Evolutionary conservation across 2,329 filamentous ascomycete genomes (phyloP).

Genomic region (Lasiodiplodia sp.): DNA sequence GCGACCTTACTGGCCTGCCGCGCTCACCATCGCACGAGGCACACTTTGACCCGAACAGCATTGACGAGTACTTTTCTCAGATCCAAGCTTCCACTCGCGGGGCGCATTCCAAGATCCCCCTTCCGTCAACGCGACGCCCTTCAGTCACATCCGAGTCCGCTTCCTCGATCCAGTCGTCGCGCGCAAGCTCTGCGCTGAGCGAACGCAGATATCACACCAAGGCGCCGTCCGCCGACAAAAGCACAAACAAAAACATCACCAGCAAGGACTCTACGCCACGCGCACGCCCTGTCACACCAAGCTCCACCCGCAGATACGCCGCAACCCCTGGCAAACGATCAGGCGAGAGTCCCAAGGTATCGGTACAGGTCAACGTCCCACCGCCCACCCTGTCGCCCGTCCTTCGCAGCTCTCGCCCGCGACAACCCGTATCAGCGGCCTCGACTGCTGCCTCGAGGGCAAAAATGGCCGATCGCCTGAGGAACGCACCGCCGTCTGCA

Average conservation of each 20-base stretch:
- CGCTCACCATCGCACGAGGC: constrained; percentile 22
- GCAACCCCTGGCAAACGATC: constrained; percentile 16
- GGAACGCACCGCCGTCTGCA: constrained; percentile 11
- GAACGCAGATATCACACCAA: constrained; percentile 35
- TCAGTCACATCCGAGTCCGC: constrained; percentile 46
- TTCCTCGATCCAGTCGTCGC: constrained; percentile 44
- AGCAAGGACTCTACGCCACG: constrained; percentile 32
- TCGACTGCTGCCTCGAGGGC: constrained; percentile 33
- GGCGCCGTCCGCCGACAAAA: constrained; percentile 38
- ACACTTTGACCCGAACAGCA: constrained; percentile 23
- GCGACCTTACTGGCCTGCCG: constrained; percentile 25
- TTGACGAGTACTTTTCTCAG: constrained; percentile 30
- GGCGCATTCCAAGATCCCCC: constrained; percentile 27
- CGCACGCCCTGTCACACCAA: constrained; percentile 31
- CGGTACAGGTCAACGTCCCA: constrained; percentile 32
- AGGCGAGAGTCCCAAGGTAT: constrained; percentile 22
- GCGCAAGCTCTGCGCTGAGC: constrained; percentile 36
- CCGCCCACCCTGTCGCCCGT: constrained; percentile 34
- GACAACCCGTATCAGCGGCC: constrained; percentile 34
- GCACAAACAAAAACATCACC: not conserved
- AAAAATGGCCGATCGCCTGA: constrained; percentile 23
- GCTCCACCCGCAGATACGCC: constrained; percentile 43
- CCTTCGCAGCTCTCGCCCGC: constrained; percentile 34
- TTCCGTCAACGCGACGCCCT: constrained; percentile 34
- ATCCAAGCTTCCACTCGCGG: constrained; percentile 24